A percentile compares a stretch with the other conserved stretches of the same genome.
Conservation (phyloP, 176 grass and related monocot genomes). For the Cymbopogon citratus region DNA sequence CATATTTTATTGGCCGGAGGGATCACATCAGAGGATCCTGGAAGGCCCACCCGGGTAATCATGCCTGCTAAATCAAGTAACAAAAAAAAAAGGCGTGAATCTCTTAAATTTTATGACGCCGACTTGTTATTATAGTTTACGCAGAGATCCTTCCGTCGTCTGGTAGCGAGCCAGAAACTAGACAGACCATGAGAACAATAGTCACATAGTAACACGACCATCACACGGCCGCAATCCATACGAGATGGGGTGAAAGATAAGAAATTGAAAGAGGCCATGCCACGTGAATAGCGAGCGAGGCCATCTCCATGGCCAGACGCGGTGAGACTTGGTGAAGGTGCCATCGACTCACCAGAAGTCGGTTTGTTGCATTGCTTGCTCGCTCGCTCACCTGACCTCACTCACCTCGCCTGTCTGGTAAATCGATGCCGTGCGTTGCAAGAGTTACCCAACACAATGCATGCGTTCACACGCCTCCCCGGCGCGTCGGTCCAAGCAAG, state of each 20-base stretch:
- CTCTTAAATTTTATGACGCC: not conserved
- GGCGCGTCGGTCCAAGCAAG: not conserved
- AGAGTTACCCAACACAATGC: slow-evolving; percentile 8
- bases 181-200: not conserved
- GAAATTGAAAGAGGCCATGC: not conserved
- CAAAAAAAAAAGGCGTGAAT: not conserved
- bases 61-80: slow-evolving; percentile 9
- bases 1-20: slow-evolving; percentile 1
- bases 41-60: not conserved
- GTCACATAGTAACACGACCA: not conserved
- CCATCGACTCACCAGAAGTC: not conserved
- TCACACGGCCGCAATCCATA: not conserved
- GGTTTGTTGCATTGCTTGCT: not conserved
- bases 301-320: not conserved
- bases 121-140: not conserved
- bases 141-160: not conserved
- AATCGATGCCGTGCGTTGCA: slow-evolving; percentile 8
- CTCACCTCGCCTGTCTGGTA: not conserved
- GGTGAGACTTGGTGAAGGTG: not conserved
- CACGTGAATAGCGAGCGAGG: slow-evolving; percentile 6
- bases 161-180: not conserved
- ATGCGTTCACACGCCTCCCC: slow-evolving; percentile 1
- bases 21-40: slow-evolving; percentile 21
- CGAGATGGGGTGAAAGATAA: not conserved
- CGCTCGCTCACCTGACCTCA: not conserved